Evolutionary conservation across 1,284 basidiomycete species (phyloP).

Genomic region (Mixia osmundae): DNA sequence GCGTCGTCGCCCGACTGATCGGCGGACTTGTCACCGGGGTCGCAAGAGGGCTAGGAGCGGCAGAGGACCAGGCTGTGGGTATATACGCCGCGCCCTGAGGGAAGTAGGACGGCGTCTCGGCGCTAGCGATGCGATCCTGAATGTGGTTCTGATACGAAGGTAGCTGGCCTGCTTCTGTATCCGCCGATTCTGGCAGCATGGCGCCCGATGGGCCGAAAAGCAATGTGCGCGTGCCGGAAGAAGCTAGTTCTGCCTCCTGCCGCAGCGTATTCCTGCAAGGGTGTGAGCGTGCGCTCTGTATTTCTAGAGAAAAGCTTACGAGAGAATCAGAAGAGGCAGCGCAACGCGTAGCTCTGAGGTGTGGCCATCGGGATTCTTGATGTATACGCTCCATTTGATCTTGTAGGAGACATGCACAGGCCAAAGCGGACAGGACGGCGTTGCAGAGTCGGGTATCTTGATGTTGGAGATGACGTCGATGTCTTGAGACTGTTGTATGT

Average conservation of each 20-base stretch:
- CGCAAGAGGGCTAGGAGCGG: too few species aligned
- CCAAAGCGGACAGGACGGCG: slow-evolving; percentile 30
- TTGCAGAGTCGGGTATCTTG: slow-evolving; percentile 27
- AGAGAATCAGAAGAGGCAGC: slow-evolving; percentile 59
- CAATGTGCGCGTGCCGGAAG: slow-evolving; percentile 43
- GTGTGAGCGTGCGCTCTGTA: too few species aligned
- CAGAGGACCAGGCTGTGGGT: too few species aligned
- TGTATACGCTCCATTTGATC: slow-evolving; percentile 35
- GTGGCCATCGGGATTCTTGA: slow-evolving; percentile 30
- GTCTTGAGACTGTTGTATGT: too few species aligned
- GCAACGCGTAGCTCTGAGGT: slow-evolving; percentile 76
- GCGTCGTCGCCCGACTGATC: too few species aligned
- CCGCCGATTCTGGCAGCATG: slow-evolving; percentile 19
- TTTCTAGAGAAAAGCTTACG: too few species aligned
- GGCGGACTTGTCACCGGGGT: too few species aligned
- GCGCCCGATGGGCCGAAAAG: slow-evolving; percentile 29
- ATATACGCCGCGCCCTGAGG: too few species aligned
- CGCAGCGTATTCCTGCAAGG: slow-evolving; percentile 37
- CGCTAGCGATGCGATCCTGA: slow-evolving; percentile 67
- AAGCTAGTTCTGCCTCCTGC: slow-evolving; percentile 45
- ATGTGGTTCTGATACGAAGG: slow-evolving; percentile 72
- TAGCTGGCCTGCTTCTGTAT: slow-evolving; percentile 27
- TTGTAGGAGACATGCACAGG: slow-evolving; percentile 48
- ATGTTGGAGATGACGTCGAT: slow-evolving; percentile 28
- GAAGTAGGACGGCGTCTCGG: too few species aligned